phyloP scores from a whole-genome alignment of 164 flowering plant genomes.

The Umbilicus rupestris region DNA sequence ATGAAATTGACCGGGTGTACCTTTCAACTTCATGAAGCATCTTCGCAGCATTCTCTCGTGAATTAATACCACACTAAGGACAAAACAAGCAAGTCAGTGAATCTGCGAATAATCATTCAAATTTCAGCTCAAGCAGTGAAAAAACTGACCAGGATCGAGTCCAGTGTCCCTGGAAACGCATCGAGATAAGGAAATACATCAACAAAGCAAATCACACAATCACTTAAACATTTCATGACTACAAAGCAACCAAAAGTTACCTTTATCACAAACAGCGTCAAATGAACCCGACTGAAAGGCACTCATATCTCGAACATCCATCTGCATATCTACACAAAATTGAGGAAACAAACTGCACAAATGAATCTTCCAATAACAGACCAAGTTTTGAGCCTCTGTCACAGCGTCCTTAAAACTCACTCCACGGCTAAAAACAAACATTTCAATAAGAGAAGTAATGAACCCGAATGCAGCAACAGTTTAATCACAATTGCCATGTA shows the following conservation, averaged over 20 bases:
- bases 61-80: conserved; percentile 63
- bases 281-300: conserved; percentile 48
- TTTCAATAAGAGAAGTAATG: no score
- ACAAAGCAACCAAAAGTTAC: conserved; percentile 15
- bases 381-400: not conserved
- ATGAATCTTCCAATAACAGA: not conserved
- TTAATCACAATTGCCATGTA: not conserved
- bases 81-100: conserved; percentile 15
- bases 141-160: conserved; percentile 81
- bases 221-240: not conserved
- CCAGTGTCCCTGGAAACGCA: conserved; percentile 60
- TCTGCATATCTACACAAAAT: conserved; percentile 33
- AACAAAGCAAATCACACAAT: not conserved
- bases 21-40: conserved; percentile 78
- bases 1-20: conserved; percentile 23
- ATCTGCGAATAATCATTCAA: conserved; percentile 6
- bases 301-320: conserved; percentile 81
- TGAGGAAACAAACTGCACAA: conserved; percentile 15
- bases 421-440: not conserved
- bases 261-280: conserved; percentile 73
- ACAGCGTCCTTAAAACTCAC: not conserved
- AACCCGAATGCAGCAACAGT: no score
- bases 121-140: conserved; percentile 6
- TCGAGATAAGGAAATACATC: conserved; percentile 2
- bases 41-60: conserved; percentile 45